Conservation (phyloP, 2,329 filamentous ascomycete genomes). For the Colletotrichum sp. region DNA sequence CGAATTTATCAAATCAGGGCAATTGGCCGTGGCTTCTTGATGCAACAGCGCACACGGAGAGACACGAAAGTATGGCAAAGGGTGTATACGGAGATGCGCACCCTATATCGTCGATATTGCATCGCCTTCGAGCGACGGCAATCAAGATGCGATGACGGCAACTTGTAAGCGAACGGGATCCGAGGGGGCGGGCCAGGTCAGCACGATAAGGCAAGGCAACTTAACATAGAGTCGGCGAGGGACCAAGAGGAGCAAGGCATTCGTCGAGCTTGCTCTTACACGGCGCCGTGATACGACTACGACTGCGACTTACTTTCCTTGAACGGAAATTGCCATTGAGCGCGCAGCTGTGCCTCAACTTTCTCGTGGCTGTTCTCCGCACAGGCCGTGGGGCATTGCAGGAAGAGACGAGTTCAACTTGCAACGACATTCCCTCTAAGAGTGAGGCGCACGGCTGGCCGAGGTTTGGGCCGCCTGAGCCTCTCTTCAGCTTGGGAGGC, state of each 20-base stretch:
- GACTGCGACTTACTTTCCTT: not conserved
- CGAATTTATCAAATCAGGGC: not conserved
- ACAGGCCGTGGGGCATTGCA: not conserved
- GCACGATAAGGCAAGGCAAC: not conserved
- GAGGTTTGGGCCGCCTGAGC: not conserved
- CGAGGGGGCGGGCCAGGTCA: not conserved
- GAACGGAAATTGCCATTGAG: not conserved
- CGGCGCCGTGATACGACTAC: not conserved
- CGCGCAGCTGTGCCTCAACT: not conserved
- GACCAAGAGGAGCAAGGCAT: not conserved
- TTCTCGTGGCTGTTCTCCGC: not conserved
- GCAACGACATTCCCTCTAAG: not conserved
- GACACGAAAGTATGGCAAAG: not conserved
- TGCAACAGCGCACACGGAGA: not conserved
- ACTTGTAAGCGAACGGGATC: not conserved
- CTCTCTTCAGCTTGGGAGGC: not conserved
- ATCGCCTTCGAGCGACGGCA: not conserved
- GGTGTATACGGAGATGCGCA: not conserved
- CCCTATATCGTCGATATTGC: not conserved
- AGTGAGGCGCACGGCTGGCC: not conserved
- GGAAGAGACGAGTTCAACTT: not conserved
- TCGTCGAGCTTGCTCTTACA: not conserved
- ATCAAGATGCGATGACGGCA: not conserved
- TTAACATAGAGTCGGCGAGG: not conserved
- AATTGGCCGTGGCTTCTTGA: constrained; percentile 9